These are phyloP conservation scores for Citrus mangshanensis DNA, from an alignment of 345 rosid species.

Conservation along the genomic window DNA sequence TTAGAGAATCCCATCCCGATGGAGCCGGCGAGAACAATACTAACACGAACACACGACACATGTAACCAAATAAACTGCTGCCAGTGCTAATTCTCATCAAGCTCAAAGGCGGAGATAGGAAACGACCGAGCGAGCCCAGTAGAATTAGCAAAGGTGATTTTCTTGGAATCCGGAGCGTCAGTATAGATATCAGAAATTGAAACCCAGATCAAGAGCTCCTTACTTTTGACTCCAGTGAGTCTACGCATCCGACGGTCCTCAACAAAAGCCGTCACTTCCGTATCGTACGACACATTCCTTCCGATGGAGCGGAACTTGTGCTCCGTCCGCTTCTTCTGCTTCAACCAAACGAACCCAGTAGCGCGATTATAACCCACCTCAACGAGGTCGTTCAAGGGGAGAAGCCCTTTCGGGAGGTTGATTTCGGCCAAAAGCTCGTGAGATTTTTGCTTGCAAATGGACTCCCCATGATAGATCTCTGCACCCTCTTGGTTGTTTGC, in stretches of 20 bases:
- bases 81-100: conserved; percentile 11
- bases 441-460: conserved; percentile 48
- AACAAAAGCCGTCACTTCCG: conserved; percentile 47
- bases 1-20: not conserved
- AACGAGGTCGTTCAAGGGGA: conserved; percentile 48
- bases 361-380: conserved; percentile 51
- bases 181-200: conserved; percentile 46
- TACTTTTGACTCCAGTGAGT: conserved; percentile 51
- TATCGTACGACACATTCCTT: conserved; percentile 41
- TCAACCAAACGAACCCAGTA: conserved; percentile 66
- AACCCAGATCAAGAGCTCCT: conserved; percentile 59
- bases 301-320: conserved; percentile 43
- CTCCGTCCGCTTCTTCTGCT: conserved; percentile 37
- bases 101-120: conserved; percentile 55
- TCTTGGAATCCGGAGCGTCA: conserved; percentile 25
- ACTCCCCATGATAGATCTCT: conserved; percentile 43
- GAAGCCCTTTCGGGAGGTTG: conserved; percentile 49
- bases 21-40: no score
- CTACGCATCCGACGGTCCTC: conserved; percentile 48
- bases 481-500: conserved; percentile 39
- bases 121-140: conserved; percentile 52
- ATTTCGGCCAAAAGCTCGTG: conserved; percentile 37
- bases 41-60: not conserved
- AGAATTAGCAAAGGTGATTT: conserved; percentile 41
- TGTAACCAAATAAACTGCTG: no score